These are phyloP conservation scores for Chloranthus sessilifolius DNA, from an alignment of 164 flowering plant genomes.

Conservation along the genomic window DNA sequence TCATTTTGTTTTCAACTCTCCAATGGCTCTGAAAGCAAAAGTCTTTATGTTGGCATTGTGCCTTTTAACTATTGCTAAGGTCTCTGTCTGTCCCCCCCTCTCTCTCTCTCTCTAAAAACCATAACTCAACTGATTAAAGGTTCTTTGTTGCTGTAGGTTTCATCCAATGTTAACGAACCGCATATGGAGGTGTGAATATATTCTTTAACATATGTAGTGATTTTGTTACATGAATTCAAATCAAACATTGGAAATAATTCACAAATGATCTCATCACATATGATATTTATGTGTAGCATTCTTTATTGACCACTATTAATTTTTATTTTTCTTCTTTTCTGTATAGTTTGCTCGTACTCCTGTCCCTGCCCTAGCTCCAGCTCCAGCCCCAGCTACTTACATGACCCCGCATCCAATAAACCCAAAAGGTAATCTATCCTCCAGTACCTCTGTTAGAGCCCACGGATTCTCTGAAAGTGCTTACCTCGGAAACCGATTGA, in stretches of 20 bases:
- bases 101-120: background rate
- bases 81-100: background rate
- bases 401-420: background rate
- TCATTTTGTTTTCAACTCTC: too few species aligned
- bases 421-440: slow-evolving; percentile 1
- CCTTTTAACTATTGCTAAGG: background rate
- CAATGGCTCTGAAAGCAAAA: slow-evolving; percentile 1
- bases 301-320: too few species aligned
- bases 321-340: background rate
- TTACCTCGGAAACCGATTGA: too few species aligned
- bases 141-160: background rate
- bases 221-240: background rate
- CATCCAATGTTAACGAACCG: background rate
- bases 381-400: background rate
- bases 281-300: too few species aligned
- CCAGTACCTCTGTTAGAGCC: too few species aligned
- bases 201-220: background rate
- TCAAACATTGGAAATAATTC: too few species aligned
- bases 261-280: too few species aligned
- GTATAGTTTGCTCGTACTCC: background rate
- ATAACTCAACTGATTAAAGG: background rate
- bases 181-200: background rate
- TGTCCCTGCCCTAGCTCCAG: background rate
- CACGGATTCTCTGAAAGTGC: too few species aligned
- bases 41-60: background rate